Percentiles rank a stretch among this genome's conserved stretches.
Evolutionary conservation across 1,284 basidiomycete genomes (phyloP).

Genomic region (Papiliotrema fonsecae): DNA sequence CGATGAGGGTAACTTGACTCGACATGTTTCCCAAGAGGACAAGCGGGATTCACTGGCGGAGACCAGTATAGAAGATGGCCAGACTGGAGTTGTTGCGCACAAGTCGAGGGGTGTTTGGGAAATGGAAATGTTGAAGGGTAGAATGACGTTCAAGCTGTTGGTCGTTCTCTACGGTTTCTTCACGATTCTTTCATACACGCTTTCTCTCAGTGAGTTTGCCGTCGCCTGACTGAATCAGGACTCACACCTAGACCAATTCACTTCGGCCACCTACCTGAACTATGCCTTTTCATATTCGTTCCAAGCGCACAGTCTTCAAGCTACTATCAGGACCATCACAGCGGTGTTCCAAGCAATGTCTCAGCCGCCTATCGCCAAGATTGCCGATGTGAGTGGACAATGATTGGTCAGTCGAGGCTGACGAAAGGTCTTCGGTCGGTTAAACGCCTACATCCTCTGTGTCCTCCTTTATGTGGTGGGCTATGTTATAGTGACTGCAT

Average conservation of each 20-base stretch:
- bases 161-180: slow-evolving; percentile 35
- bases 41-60: neutral
- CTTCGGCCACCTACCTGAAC: slow-evolving; percentile 28
- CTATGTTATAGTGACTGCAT: slow-evolving; percentile 37
- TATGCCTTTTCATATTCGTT: slow-evolving; percentile 35
- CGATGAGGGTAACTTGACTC: too few relatives aligned
- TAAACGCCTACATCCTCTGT: slow-evolving; percentile 39
- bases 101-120: slow-evolving; percentile 37
- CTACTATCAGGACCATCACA: slow-evolving; percentile 37
- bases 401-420: too few relatives aligned
- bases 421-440: slow-evolving; percentile 38
- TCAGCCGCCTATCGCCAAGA: slow-evolving; percentile 45
- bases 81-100: slow-evolving; percentile 8
- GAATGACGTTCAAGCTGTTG: slow-evolving; percentile 25
- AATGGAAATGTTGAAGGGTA: slow-evolving; percentile 32
- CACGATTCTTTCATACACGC: slow-evolving; percentile 34
- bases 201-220: slow-evolving; percentile 34
- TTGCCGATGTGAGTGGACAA: too few relatives aligned
- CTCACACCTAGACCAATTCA: slow-evolving; percentile 26
- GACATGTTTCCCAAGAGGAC: neutral
- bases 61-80: slow-evolving; percentile 2
- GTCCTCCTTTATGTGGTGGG: slow-evolving; percentile 40
- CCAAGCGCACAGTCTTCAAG: slow-evolving; percentile 32
- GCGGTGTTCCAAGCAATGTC: slow-evolving; percentile 40
- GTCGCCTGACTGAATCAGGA: neutral